These are phyloP conservation scores for Penicillium bialowiezense DNA, from an alignment of 495 filamentous ascomycete genomes.

Conservation along the genomic window DNA sequence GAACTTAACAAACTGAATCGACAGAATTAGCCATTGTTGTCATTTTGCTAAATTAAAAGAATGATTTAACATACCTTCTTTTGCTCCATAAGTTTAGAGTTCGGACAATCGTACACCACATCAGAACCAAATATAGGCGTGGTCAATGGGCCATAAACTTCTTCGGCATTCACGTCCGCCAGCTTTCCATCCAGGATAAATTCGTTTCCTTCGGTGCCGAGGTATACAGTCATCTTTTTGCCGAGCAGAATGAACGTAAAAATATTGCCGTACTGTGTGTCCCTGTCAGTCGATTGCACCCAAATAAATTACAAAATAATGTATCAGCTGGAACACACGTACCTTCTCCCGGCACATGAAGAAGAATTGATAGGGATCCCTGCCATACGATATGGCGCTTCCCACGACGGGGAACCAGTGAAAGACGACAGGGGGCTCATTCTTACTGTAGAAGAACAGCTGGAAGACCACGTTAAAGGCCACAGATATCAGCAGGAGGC, in stretches of 20 bases:
- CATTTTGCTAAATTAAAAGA: too few relatives aligned
- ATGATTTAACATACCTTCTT: slow-evolving; percentile 49
- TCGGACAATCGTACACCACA: slow-evolving; percentile 66
- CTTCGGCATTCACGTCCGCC: slow-evolving; percentile 61
- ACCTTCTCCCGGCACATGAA: slow-evolving; percentile 53
- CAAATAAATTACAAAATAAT: too few relatives aligned
- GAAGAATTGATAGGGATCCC: slow-evolving; percentile 63
- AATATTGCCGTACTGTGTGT: slow-evolving; percentile 58
- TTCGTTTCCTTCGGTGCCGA: slow-evolving; percentile 61
- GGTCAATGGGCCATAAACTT: slow-evolving; percentile 59
- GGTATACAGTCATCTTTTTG: slow-evolving; percentile 58
- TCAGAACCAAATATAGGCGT: slow-evolving; percentile 62
- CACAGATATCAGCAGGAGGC: too few relatives aligned
- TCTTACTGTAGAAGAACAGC: too few relatives aligned
- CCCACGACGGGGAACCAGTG: slow-evolving; percentile 63
- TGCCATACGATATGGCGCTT: slow-evolving; percentile 62
- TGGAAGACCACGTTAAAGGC: too few relatives aligned
- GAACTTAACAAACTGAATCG: slow-evolving; percentile 68
- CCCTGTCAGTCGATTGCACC: background rate
- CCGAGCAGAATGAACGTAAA: slow-evolving; percentile 64
- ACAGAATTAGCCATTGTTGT: too few relatives aligned
- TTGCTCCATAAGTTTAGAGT: slow-evolving; percentile 66
- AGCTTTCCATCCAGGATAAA: slow-evolving; percentile 63
- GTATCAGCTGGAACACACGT: slow-evolving; percentile 1
- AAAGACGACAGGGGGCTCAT: too few relatives aligned